phyloP scores from a whole-genome alignment of 2,329 filamentous ascomycete genomes.

The Plectosphaerella cucumerina region DNA sequence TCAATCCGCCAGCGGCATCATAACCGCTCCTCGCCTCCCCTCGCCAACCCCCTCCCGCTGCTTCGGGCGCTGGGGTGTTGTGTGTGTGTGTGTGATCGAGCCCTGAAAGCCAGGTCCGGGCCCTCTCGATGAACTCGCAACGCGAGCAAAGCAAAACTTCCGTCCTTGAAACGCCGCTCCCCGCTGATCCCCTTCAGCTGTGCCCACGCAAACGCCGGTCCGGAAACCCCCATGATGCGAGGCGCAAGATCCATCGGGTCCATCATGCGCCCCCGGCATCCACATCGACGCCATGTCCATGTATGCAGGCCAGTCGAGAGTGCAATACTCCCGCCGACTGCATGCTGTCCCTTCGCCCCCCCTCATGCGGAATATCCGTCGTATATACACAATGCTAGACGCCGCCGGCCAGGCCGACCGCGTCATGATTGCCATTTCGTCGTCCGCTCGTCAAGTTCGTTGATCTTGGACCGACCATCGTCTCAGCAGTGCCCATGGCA shows the following conservation, averaged over 20 bases:
- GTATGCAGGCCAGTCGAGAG: not conserved
- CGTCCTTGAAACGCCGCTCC: not conserved
- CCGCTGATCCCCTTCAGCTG: not conserved
- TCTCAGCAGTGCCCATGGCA: no score
- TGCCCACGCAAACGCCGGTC: not conserved
- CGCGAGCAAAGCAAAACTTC: not conserved
- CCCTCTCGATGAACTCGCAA: not conserved
- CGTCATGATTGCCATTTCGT: no score
- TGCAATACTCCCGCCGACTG: not conserved
- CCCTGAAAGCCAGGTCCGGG: not conserved
- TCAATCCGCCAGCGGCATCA: not conserved
- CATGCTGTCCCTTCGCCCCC: not conserved
- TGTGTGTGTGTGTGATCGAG: not conserved
- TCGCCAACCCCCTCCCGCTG: not conserved
- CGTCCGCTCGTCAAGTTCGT: no score
- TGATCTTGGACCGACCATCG: no score
- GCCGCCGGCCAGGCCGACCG: no score
- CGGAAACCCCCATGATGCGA: not conserved
- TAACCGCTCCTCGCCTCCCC: not conserved
- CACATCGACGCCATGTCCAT: not conserved
- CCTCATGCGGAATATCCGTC: not conserved
- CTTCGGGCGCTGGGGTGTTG: not conserved
- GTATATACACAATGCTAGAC: no score
- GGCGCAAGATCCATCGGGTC: not conserved
- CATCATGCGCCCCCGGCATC: no score